These are phyloP conservation scores for Xylaria sp. DNA, from an alignment of 2,329 filamentous ascomycete species.

Conservation along the genomic window DNA sequence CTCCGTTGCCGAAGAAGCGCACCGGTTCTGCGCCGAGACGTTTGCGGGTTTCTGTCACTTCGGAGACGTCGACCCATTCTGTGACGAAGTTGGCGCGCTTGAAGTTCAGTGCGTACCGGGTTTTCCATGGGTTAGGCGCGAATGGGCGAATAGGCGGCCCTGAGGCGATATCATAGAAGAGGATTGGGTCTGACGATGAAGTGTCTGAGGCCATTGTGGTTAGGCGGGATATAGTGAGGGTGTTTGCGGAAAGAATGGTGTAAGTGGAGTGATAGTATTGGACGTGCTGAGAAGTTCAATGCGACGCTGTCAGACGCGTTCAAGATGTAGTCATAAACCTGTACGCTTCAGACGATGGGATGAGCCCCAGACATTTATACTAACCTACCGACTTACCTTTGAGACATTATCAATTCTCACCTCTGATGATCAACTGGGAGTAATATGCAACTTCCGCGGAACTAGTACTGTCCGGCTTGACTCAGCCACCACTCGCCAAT, in stretches of 20 bases:
- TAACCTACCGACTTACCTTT: conserved; percentile 1
- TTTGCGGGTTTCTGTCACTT: conserved; percentile 61
- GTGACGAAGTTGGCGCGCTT: conserved; percentile 52
- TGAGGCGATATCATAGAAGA: conserved; percentile 58
- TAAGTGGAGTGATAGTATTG: conserved; percentile 4
- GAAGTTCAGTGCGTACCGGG: conserved; percentile 56
- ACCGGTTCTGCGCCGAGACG: conserved; percentile 59
- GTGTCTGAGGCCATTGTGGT: conserved; percentile 27
- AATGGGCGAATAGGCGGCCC: conserved; percentile 47
- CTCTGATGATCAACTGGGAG: neutral
- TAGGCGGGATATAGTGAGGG: neutral
- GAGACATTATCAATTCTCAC: neutral
- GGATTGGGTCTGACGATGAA: conserved; percentile 42
- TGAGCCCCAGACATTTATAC: conserved; percentile 2
- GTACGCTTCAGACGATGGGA: neutral
- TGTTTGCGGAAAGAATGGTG: conserved; percentile 5
- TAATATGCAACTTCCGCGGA: neutral
- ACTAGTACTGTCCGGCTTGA: neutral
- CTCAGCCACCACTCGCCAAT: neutral
- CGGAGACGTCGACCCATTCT: conserved; percentile 63
- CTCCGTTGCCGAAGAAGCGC: conserved; percentile 66
- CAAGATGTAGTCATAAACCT: neutral
- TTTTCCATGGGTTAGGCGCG: conserved; percentile 51
- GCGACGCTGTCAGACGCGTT: conserved; percentile 4
- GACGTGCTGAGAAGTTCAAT: neutral